phyloP scores from a whole-genome alignment of 345 rosid species.

The Arabis alpina region DNA sequence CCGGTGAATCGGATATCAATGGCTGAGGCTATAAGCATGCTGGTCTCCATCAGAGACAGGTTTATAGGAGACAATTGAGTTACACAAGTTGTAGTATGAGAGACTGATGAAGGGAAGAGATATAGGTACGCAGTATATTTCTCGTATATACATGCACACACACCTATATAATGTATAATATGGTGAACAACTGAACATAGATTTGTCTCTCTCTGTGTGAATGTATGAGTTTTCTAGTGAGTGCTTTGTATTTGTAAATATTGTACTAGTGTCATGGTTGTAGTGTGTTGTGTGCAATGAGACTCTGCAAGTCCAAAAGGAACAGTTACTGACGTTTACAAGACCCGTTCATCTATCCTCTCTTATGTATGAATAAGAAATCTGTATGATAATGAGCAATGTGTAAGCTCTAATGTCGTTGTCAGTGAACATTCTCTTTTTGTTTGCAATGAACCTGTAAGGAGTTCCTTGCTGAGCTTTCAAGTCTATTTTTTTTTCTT shows the following conservation, averaged over 20 bases:
- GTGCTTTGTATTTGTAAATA: neutral
- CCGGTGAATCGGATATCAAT: conserved; percentile 22
- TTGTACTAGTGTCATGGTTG: neutral
- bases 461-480: too few species aligned
- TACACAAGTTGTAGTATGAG: neutral
- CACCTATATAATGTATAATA: too few species aligned
- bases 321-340: too few species aligned
- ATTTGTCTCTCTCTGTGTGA: neutral
- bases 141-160: neutral
- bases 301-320: too few species aligned
- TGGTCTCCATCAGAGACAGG: conserved; percentile 21
- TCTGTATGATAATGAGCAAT: too few species aligned
- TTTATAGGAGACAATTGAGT: neutral
- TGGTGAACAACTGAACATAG: neutral
- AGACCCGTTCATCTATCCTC: too few species aligned
- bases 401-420: too few species aligned
- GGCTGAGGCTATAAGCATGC: conserved; percentile 23
- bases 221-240: neutral
- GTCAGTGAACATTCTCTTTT: too few species aligned
- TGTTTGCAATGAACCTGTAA: too few species aligned
- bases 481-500: too few species aligned
- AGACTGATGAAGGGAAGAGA: conserved; percentile 3
- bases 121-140: conserved; percentile 1
- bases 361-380: too few species aligned
- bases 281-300: too few species aligned